Evolutionary conservation across 2,329 filamentous ascomycete species (phyloP).

Genomic region (Phaeosphaeria sp.): DNA sequence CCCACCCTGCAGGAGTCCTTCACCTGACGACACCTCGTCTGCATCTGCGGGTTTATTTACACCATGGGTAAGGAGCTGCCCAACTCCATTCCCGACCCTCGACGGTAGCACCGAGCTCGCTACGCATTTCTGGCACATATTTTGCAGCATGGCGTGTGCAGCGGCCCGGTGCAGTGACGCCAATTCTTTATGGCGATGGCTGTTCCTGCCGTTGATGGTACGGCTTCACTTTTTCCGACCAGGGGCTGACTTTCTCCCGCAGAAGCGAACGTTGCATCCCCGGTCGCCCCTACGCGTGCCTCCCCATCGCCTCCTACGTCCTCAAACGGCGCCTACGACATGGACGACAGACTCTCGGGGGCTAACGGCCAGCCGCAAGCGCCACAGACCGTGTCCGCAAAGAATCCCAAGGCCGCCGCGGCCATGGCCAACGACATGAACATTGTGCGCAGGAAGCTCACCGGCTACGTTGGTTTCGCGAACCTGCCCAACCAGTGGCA

Average conservation of each 20-base stretch:
- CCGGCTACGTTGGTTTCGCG: slow-evolving; percentile 97
- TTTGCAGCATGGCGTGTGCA: slow-evolving; percentile 12
- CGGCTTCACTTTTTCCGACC: slow-evolving; percentile 14
- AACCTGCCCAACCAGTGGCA: slow-evolving; percentile 99
- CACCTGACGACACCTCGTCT: slow-evolving; percentile 38
- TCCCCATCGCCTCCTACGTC: slow-evolving; percentile 55
- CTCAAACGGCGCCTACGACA: slow-evolving; percentile 62
- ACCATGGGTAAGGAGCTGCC: slow-evolving; percentile 48
- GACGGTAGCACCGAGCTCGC: slow-evolving; percentile 12
- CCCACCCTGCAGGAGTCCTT: slow-evolving; percentile 39
- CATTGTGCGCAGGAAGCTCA: slow-evolving; percentile 97
- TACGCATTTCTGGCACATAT: slow-evolving; percentile 14
- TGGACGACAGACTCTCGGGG: slow-evolving; percentile 66
- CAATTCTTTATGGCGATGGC: slow-evolving; percentile 15
- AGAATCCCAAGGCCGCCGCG: slow-evolving; percentile 66
- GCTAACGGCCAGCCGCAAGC: slow-evolving; percentile 53
- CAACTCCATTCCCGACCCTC: slow-evolving; percentile 10
- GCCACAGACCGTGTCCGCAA: slow-evolving; percentile 68
- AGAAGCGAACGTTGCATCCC: slow-evolving; percentile 57
- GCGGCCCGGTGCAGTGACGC: slow-evolving; percentile 14
- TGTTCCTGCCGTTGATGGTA: slow-evolving; percentile 14
- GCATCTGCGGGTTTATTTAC: slow-evolving; percentile 38
- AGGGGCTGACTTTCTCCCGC: slow-evolving; percentile 35
- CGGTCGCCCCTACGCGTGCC: slow-evolving; percentile 53
- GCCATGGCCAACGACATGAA: slow-evolving; percentile 70